Conservation (phyloP, 129 eudicot genomes). For the Lactuca saligna region DNA sequence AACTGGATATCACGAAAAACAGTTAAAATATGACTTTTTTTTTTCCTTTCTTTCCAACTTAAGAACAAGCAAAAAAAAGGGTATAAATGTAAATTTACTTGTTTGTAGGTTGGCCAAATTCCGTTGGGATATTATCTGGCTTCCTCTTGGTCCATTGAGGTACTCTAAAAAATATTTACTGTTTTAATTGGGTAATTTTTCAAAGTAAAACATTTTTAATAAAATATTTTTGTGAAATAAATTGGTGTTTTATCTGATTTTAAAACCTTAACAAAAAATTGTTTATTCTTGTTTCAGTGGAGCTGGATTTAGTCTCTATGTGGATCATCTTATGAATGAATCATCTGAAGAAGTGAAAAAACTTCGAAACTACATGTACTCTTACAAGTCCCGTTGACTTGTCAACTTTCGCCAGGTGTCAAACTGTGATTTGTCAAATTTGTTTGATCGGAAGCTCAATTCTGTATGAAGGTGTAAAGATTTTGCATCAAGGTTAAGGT, state of each 20-base stretch:
- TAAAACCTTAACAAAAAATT: not conserved
- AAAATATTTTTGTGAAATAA: not conserved
- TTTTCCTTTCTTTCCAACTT: no score
- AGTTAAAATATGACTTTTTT: no score
- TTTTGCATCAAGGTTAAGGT: not conserved
- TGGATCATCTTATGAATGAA: constrained; percentile 59
- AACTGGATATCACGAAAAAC: no score
- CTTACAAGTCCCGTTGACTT: constrained; percentile 55
- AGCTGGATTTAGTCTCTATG: constrained; percentile 67
- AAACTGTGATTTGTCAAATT: not conserved
- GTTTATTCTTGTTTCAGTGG: constrained; percentile 38
- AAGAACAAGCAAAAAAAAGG: not conserved
- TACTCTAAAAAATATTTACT: constrained; percentile 8
- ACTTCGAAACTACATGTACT: constrained; percentile 76
- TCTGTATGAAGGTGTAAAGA: not conserved
- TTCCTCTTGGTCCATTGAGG: constrained; percentile 82
- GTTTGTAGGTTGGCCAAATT: constrained; percentile 73
- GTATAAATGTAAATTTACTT: not conserved
- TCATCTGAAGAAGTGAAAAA: constrained; percentile 77
- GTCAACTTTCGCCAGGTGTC: not conserved
- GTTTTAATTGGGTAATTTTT: no score
- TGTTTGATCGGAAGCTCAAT: not conserved
- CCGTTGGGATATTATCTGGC: constrained; percentile 89
- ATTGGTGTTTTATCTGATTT: not conserved
- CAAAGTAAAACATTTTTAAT: no score